Conservation (phyloP, 495 filamentous ascomycete genomes). For the Penicillium silybi region DNA sequence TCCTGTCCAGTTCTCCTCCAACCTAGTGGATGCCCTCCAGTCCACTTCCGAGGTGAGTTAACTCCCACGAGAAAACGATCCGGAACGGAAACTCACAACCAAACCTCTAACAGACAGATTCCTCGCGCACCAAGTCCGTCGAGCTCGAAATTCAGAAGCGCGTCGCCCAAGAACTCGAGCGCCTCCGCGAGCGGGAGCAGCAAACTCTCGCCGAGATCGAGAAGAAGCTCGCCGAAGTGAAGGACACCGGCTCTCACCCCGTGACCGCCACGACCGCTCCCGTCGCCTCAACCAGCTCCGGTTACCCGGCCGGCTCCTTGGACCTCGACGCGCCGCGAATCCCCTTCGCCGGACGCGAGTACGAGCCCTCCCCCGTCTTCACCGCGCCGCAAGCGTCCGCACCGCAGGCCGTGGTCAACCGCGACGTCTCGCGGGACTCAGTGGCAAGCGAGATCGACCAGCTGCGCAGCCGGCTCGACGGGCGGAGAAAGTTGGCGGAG, state of each 20-base stretch:
- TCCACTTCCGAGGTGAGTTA: constrained; percentile 73
- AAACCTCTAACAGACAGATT: constrained; percentile 67
- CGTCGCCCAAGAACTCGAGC: constrained; percentile 77
- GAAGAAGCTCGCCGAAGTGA: constrained; percentile 50
- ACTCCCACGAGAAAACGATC: constrained; percentile 1
- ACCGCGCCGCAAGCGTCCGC: constrained; percentile 14
- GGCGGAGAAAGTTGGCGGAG: constrained; percentile 65
- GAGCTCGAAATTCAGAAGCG: constrained; percentile 88
- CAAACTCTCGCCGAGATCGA: constrained; percentile 51
- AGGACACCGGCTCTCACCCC: constrained; percentile 29
- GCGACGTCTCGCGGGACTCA: constrained; percentile 47
- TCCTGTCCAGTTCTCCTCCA: constrained; percentile 81
- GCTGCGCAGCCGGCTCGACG: constrained; percentile 69
- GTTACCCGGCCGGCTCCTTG: constrained; percentile 41
- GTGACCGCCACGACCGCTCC: constrained; percentile 28
- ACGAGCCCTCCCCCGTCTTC: constrained; percentile 23
- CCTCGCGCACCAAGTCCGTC: constrained; percentile 72
- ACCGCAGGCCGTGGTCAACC: constrained; percentile 25
- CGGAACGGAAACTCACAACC: constrained; percentile 11
- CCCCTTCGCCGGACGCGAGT: constrained; percentile 44
- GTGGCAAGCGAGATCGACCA: constrained; percentile 67
- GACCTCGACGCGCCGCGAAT: constrained; percentile 47
- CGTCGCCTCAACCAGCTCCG: constrained; percentile 26
- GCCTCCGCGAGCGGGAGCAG: constrained; percentile 62
- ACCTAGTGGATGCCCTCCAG: constrained; percentile 77